Conservation (phyloP, 2,329 filamentous ascomycete species). For the Colletotrichum sp. region DNA sequence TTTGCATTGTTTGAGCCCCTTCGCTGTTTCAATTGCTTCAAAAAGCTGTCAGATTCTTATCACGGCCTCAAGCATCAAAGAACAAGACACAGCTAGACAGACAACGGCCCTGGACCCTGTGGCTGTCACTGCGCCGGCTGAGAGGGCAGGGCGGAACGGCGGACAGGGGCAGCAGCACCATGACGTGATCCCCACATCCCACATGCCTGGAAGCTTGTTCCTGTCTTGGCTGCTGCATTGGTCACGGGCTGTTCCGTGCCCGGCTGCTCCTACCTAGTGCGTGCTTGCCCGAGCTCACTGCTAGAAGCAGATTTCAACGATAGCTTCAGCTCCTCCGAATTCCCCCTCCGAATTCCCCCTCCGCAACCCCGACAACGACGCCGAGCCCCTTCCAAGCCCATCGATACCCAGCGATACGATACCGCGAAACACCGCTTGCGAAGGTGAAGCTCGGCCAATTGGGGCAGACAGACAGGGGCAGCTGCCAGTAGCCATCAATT, state of each 20-base stretch:
- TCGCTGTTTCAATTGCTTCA: background rate
- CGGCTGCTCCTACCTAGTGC: background rate
- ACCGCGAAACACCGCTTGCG: background rate
- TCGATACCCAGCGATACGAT: background rate
- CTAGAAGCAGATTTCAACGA: constrained; percentile 11
- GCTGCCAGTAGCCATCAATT: background rate
- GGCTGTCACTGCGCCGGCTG: background rate
- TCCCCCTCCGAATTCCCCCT: background rate
- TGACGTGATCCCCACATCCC: constrained; percentile 20
- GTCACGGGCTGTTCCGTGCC: constrained; percentile 1
- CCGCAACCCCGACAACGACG: background rate
- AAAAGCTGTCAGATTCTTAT: background rate
- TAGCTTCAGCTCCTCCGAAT: constrained; percentile 9
- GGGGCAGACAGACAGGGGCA: background rate
- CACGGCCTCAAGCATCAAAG: background rate
- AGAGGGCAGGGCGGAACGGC: background rate
- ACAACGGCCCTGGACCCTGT: background rate
- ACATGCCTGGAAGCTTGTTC: constrained; percentile 21
- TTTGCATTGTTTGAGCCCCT: background rate
- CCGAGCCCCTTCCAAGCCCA: background rate
- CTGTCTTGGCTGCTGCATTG: constrained; percentile 14
- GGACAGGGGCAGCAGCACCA: constrained; percentile 15
- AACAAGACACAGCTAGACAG: background rate
- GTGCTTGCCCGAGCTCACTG: constrained; percentile 5
- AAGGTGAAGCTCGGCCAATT: background rate